These are phyloP conservation scores for Alliaria petiolata DNA, from an alignment of 345 rosid species.

Conservation along the genomic window DNA sequence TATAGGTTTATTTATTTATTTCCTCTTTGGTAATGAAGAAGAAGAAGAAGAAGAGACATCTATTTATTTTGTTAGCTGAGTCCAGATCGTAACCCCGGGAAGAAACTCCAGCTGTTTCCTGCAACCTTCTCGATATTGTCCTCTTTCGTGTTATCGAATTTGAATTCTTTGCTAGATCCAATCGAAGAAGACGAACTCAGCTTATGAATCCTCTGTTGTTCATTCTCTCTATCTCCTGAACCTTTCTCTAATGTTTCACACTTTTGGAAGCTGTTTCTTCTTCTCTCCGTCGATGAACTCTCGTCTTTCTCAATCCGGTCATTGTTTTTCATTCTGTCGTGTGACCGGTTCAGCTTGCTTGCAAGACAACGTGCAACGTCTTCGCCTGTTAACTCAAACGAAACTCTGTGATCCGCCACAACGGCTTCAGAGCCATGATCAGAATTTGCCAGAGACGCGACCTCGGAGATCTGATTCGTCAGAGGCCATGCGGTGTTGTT, in stretches of 20 bases:
- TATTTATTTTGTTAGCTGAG: constrained; percentile 40
- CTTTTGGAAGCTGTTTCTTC: constrained; percentile 20
- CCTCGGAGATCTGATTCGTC: constrained; percentile 47
- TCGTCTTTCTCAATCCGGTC: constrained; percentile 22
- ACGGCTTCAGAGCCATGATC: constrained; percentile 41
- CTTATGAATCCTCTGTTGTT: constrained; percentile 35
- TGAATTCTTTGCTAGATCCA: constrained; percentile 84
- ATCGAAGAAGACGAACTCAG: constrained; percentile 58
- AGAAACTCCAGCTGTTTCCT: constrained; percentile 77
- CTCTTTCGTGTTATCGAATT: constrained; percentile 66
- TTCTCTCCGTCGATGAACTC: too few species aligned
- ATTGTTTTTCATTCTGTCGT: constrained; percentile 29
- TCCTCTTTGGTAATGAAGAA: constrained; percentile 4
- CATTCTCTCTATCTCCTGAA: constrained; percentile 43
- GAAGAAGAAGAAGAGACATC: background rate
- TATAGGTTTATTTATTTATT: too few species aligned
- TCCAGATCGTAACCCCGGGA: constrained; percentile 78
- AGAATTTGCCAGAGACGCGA: constrained; percentile 44
- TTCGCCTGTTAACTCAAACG: constrained; percentile 91
- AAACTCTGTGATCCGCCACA: constrained; percentile 62
- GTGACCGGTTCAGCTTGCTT: constrained; percentile 34
- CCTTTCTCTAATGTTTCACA: constrained; percentile 32
- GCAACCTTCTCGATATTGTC: constrained; percentile 60
- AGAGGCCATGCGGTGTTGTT: constrained; percentile 46
- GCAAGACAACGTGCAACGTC: constrained; percentile 91